A percentile compares a stretch with the other conserved stretches of the same genome.
phyloP scores from a whole-genome alignment of 257 asterid genomes.

The Echium plantagineum region DNA sequence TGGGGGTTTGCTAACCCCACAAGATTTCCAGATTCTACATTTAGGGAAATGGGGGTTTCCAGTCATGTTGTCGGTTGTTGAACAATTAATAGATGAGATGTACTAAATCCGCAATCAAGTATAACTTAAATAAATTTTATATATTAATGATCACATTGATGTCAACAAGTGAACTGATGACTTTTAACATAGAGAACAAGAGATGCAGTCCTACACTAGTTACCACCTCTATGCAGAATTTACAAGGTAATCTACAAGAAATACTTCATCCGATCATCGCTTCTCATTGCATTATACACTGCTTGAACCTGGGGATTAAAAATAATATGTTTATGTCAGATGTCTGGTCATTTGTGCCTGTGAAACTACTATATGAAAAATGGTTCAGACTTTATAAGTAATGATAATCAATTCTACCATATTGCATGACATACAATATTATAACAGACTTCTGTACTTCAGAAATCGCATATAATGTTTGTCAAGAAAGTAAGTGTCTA shows the following conservation, averaged over 20 bases:
- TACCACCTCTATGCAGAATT: background rate
- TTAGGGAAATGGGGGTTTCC: background rate
- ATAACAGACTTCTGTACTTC: background rate
- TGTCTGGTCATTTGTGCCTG: background rate
- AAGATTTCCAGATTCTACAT: background rate
- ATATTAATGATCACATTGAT: background rate
- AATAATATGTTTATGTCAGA: background rate
- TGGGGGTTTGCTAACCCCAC: background rate
- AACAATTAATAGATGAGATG: background rate
- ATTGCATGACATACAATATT: background rate
- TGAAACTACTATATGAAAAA: background rate
- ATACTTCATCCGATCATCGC: slow-evolving; percentile 83
- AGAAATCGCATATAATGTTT: too few relatives aligned
- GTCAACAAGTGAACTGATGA: background rate
- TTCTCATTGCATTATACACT: slow-evolving; percentile 84
- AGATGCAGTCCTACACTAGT: background rate
- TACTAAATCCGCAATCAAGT: background rate
- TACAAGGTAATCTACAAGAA: slow-evolving; percentile 30
- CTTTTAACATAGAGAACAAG: background rate
- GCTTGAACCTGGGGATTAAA: slow-evolving; percentile 75
- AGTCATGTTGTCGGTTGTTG: background rate
- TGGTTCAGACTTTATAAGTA: background rate
- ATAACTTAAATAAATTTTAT: background rate
- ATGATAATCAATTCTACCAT: background rate
- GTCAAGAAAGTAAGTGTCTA: background rate